Evolutionary conservation across 2,329 filamentous ascomycete genomes (phyloP).

Genomic region (Stagonosporopsis cucurbitacearum): DNA sequence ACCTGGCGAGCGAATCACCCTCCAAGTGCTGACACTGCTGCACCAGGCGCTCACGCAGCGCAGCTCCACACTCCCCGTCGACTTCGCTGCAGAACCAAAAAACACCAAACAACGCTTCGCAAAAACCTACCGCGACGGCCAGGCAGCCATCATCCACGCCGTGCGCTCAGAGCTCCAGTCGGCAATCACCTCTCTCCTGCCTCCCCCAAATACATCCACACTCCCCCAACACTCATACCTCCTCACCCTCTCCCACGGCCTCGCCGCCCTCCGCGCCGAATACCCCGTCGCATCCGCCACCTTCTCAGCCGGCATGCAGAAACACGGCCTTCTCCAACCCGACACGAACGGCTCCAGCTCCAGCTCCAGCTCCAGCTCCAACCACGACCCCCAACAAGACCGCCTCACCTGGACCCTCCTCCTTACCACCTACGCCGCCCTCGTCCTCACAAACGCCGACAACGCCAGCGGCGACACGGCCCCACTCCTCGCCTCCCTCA

Average conservation of each 20-base stretch:
- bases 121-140: slow-evolving; percentile 52
- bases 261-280: slow-evolving; percentile 19
- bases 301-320: slow-evolving; percentile 21
- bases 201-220: neutral
- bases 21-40: slow-evolving; percentile 32
- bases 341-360: neutral
- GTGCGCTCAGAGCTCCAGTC: slow-evolving; percentile 32
- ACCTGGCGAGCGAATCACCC: slow-evolving; percentile 28
- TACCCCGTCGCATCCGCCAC: slow-evolving; percentile 12
- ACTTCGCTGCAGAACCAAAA: neutral
- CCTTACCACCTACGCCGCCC: slow-evolving; percentile 25
- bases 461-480: neutral
- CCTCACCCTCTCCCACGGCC: slow-evolving; percentile 22
- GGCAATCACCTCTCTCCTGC: slow-evolving; percentile 16
- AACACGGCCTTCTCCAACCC: slow-evolving; percentile 19
- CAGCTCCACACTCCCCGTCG: slow-evolving; percentile 27
- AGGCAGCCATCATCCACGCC: slow-evolving; percentile 41
- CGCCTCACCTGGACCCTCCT: slow-evolving; percentile 33
- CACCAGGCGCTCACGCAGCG: slow-evolving; percentile 35
- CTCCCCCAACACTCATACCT: slow-evolving; percentile 17
- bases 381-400: slow-evolving; percentile 22
- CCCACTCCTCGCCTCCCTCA: slow-evolving; percentile 18
- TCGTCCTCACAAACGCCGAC: slow-evolving; percentile 20
- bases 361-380: neutral
- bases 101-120: slow-evolving; percentile 52